These are phyloP conservation scores for Albugo laibachii DNA, from an alignment of 352 stramenopile species.

Conservation along the genomic window DNA sequence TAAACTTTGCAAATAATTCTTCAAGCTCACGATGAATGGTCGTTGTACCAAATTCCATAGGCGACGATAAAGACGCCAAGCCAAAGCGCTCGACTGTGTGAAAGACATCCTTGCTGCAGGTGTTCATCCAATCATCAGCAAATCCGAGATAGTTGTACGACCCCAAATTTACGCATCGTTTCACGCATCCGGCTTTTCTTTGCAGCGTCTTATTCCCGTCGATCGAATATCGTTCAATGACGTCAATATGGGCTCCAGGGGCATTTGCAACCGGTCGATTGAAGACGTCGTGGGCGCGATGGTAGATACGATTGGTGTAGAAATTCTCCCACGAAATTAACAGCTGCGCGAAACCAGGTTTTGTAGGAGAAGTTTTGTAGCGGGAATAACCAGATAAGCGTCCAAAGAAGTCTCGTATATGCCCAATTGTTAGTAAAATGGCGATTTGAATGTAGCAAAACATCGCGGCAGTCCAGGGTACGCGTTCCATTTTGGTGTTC, in stretches of 20 bases:
- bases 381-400: constrained; percentile 47
- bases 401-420: constrained; percentile 48
- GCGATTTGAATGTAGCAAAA: constrained; percentile 72
- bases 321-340: constrained; percentile 97
- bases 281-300: constrained; percentile 87
- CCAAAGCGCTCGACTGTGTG: constrained; percentile 70
- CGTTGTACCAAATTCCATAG: constrained; percentile 77
- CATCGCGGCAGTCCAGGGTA: constrained; percentile 40
- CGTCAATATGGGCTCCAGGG: constrained; percentile 81
- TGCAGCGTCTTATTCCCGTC: constrained; percentile 73
- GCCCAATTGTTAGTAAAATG: constrained; percentile 62
- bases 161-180: constrained; percentile 90
- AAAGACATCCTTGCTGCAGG: constrained; percentile 86
- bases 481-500: neutral
- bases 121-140: constrained; percentile 96
- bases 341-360: constrained; percentile 77
- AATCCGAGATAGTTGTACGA: constrained; percentile 99
- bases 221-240: constrained; percentile 84
- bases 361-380: constrained; percentile 30
- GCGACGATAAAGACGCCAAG: constrained; percentile 42
- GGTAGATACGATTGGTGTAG: constrained; percentile 96
- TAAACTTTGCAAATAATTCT: constrained; percentile 81
- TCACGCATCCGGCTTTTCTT: constrained; percentile 38
- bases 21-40: constrained; percentile 88
- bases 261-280: constrained; percentile 51